Base-by-base conservation (phyloP, 2,329 filamentous ascomycete species). In the Microsporum ferrugineum region DNA sequence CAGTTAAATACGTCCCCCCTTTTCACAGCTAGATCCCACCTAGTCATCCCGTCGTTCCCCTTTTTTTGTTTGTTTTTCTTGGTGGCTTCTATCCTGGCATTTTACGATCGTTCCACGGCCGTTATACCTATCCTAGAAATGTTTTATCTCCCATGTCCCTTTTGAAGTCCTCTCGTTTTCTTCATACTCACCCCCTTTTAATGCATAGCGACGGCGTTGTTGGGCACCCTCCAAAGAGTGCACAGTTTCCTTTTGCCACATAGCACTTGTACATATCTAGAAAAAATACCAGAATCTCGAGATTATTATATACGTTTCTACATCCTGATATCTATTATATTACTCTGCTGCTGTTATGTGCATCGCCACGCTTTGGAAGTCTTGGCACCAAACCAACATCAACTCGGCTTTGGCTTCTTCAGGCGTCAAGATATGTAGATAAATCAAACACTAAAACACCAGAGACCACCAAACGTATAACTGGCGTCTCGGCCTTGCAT, bases 1-100 rank as follows among this genome's bases (percentile, higher is more conserved):
- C 14, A 63, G 57, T 57, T 71, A 62, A 59, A 59, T 12, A 57
- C 55, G 55, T 43, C 23, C 4, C 5, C 55, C 5, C 7, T 29
- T 43, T 17, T 12, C 8, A 5, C 12, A 12, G 14, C 10, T 33
- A 31, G 10, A 31, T 51, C n/a, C 27, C 3, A 29, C 36, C 55
- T 56, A 31, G 14, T 56, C 36, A 31, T 23, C 8, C 12, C 29
- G 2, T 34, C 17, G 10, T 36, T 10, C 7, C 2, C 2, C 33
- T 38, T 55, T 8, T 23, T 47, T 31, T 51, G 31, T 36, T 55
- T 55, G 51, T 6, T 43, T 55, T 55, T 29, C 14, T 34, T 36
- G 51, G 31, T 34, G 51, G 51, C n/a, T 55, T 12, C 33, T 41
- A 27, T 57, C 36, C 29, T 17, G 36, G 55, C 34, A 43, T 57